Conservation (phyloP, 805 yeast species). For the Ogataea salicorniae region DNA sequence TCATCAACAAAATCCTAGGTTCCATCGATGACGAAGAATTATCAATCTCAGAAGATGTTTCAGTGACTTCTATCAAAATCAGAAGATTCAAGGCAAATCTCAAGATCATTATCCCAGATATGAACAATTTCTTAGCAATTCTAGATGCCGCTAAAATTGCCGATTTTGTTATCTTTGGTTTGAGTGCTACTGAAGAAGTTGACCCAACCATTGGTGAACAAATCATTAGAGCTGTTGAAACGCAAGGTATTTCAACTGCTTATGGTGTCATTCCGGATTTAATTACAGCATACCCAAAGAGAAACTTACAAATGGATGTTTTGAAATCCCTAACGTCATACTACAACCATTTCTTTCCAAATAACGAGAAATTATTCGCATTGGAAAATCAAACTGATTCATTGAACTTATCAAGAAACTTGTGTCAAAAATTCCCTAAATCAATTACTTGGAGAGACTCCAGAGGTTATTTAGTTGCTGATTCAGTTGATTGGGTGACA, state of each 20-base stretch:
- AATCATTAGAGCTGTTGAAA: conserved; percentile 77
- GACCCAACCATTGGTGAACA: conserved; percentile 80
- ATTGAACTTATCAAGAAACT: conserved; percentile 61
- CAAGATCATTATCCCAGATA: conserved; percentile 70
- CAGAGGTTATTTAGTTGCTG: conserved; percentile 85
- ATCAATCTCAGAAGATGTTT: conserved; percentile 35
- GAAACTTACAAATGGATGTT: conserved; percentile 69
- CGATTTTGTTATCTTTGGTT: conserved; percentile 84
- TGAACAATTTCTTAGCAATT: conserved; percentile 57
- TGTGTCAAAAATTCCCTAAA: conserved; percentile 85
- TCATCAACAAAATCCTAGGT: conserved; percentile 47
- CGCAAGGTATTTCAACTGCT: conserved; percentile 86
- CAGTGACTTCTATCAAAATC: conserved; percentile 48
- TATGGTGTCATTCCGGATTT: conserved; percentile 77
- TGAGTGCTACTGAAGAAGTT: conserved; percentile 83
- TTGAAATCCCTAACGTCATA: conserved; percentile 59
- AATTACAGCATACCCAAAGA: conserved; percentile 60
- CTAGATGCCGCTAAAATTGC: conserved; percentile 85
- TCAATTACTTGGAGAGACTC: conserved; percentile 87
- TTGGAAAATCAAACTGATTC: conserved; percentile 66
- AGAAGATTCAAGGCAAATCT: conserved; percentile 70
- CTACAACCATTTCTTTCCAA: conserved; percentile 74
- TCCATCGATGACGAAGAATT: conserved; percentile 31
- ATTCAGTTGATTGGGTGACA: conserved; percentile 43
- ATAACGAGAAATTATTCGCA: conserved; percentile 69